Conservation (phyloP, 768 basidiomycete genomes). For the Rhodotorula kratochvilovae region DNA sequence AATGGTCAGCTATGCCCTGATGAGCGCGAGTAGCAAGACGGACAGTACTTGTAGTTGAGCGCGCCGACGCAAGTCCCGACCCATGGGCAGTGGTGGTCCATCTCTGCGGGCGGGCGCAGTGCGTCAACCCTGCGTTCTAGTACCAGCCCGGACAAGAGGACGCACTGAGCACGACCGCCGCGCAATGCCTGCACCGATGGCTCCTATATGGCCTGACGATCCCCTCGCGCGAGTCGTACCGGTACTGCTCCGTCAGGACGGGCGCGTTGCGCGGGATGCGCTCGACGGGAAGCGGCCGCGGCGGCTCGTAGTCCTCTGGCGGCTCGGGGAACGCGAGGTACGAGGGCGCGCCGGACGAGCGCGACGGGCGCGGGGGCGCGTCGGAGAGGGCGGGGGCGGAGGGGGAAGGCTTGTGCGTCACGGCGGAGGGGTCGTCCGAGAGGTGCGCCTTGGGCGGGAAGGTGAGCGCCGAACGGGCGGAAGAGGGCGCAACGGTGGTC, state of each 20-base stretch:
- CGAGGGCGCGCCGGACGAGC: neutral
- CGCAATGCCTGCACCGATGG: slow-evolving; percentile 37
- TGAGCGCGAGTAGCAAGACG: neutral
- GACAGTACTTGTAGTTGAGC: slow-evolving; percentile 40
- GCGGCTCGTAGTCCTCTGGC: slow-evolving; percentile 20
- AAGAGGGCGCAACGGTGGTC: neutral
- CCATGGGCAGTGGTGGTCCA: slow-evolving; percentile 40
- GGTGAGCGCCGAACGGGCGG: neutral
- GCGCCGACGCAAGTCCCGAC: slow-evolving; percentile 36
- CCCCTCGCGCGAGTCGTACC: slow-evolving; percentile 33
- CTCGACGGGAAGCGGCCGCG: slow-evolving; percentile 9
- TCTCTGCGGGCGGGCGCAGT: slow-evolving; percentile 6
- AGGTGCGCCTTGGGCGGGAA: slow-evolving; percentile 8
- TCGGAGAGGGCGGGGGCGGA: neutral
- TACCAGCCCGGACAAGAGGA: neutral
- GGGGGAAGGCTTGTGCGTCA: neutral
- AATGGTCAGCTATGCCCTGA: no score
- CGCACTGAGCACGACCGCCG: slow-evolving; percentile 29
- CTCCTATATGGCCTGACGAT: slow-evolving; percentile 32
- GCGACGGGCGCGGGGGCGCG: neutral
- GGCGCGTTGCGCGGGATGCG: slow-evolving; percentile 25
- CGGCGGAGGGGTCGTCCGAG: neutral
- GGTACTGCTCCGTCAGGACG: slow-evolving; percentile 27
- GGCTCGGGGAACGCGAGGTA: slow-evolving; percentile 36
- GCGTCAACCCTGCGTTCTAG: no score